Base-by-base conservation (phyloP, 2,329 filamentous ascomycete genomes). In the Pestalotiopsis fici region DNA sequence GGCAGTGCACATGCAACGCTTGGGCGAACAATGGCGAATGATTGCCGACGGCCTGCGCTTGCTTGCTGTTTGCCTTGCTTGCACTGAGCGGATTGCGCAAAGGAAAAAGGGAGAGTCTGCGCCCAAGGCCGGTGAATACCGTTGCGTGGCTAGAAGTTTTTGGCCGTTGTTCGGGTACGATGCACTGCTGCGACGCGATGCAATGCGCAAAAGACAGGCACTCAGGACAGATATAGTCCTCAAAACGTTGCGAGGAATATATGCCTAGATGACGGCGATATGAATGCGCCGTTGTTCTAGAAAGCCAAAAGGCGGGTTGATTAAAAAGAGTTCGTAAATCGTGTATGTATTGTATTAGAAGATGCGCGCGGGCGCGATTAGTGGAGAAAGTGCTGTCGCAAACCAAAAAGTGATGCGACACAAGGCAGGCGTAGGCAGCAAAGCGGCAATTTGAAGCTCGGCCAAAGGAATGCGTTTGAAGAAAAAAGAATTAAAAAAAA, bases 391-490 rank as follows among this genome's bases (percentile, higher is more conserved):
- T 57, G 63, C 47, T 54, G n/a, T 62, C 35, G 59, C 35, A 62
- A 47, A 31, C 59, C 64, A 35, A 60, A 66, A 35, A 50, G n/a
- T 50, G 56, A 60, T 54, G 64, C 56, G 56, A 65, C 56, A 50
- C 64, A 27, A 60, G n/a, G 7, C 18, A 60, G n/a, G 7, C 18
- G 37, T 28, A 65, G n/a, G 43, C 43, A 50, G 43, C 43, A 31
- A 37, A 31, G 31, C 12, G 31, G 27, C 28, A 18, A 27, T 31
- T 35, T 35, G 31, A 18, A 56, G 28, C 23, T 57, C 59, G 37
- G 39, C 65, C 55, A 68, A 68, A 68, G 67, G 67, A 68, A 66
- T 68, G 67, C 65, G 67, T 65, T 61, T 66, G 66, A 59, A 57
- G 31, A 21, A 35, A 61, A 25, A 50, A 43, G 54, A 60, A 63